Evolutionary conservation across 345 rosid species (phyloP), one percentile per base, ranked within the genome.

Genomic region (Gossypium ekmanianum): DNA sequence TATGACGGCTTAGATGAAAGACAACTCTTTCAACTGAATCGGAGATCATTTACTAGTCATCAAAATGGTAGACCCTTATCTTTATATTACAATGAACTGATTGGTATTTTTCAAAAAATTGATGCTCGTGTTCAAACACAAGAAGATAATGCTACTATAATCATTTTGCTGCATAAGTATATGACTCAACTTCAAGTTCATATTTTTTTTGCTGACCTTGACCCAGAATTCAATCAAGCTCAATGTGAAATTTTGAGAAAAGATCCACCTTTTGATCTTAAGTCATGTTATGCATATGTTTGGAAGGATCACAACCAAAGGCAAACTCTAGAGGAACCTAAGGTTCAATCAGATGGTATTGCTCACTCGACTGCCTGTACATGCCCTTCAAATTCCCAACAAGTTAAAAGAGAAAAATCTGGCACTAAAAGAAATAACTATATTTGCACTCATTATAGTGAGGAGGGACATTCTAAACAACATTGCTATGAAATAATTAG

Each of bases 151-250:
- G 55, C 17, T 50, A 2, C 0, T 50, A 0, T 50, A 50, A 50
- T 50, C n/a, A 11, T 50, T 14, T 50, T 3, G 0, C n/a, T 50
- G 7, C 7, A 50, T 3, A 50, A 50, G 7, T 50, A 50, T 50
- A 74, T 74, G 58, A 13, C 69, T 47, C 9, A 61, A 9, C 59
- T 62, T 48, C 47, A 45, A 62, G 76, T 74, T 61, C 76, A 74
- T 61, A 74, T 74, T 47, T 44, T 74, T 27, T 61, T 43, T 2
- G 27, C 20, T 73, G 34, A 57, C 2, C 56, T 73, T 2, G 5
- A 73, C 9, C 16, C 0, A 41, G 57, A 73, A 50, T 74, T 74
- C 27, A 14, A 61, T 61, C 34, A 75, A 29, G 62, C 39, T 75
- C 16, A 18, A 3, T 20, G 69, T 16, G 75, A 70, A 29, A 69